phyloP scores from a whole-genome alignment of 805 yeast genomes.

The Yamadazyma scolyti region DNA sequence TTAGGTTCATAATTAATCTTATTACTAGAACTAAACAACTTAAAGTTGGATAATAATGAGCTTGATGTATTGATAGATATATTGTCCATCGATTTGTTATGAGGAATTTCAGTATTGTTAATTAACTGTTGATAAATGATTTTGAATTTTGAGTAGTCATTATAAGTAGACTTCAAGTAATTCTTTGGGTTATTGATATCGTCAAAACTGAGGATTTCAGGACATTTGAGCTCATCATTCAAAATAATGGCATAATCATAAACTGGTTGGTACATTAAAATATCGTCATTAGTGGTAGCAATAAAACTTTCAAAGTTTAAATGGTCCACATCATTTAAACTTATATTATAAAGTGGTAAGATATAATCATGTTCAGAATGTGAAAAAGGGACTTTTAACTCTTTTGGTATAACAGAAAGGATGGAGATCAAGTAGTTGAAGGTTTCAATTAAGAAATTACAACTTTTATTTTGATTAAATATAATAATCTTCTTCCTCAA shows the following conservation, averaged over 20 bases:
- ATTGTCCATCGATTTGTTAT: constrained; percentile 10
- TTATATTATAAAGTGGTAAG: constrained; percentile 59
- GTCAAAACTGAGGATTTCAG: constrained; percentile 6
- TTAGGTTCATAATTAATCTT: constrained; percentile 22
- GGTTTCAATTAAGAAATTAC: constrained; percentile 29
- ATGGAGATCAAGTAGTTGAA: constrained; percentile 57
- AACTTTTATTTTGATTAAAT: constrained; percentile 26
- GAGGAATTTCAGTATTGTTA: constrained; percentile 1
- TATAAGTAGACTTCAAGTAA: constrained; percentile 25
- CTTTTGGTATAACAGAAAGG: constrained; percentile 61
- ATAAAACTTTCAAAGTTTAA: constrained; percentile 19
- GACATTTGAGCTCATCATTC: constrained; percentile 9
- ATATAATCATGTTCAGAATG: constrained; percentile 19
- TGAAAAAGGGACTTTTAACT: constrained; percentile 28
- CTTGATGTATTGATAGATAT: constrained; percentile 22
- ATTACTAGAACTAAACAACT: constrained; percentile 6
- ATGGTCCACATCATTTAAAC: constrained; percentile 49
- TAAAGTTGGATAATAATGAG: constrained; percentile 15
- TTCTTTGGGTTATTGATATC: constrained; percentile 6
- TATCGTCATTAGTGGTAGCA: constrained; percentile 66
- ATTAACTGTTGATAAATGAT: constrained; percentile 23
- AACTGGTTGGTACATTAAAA: constrained; percentile 52
- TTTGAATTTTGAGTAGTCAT: constrained; percentile 36
- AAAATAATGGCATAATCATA: constrained; percentile 45
- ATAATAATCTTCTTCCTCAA: constrained; percentile 55